These are phyloP conservation scores for Fusarium humuli DNA, from an alignment of 2,329 filamentous ascomycete genomes.

Conservation along the genomic window DNA sequence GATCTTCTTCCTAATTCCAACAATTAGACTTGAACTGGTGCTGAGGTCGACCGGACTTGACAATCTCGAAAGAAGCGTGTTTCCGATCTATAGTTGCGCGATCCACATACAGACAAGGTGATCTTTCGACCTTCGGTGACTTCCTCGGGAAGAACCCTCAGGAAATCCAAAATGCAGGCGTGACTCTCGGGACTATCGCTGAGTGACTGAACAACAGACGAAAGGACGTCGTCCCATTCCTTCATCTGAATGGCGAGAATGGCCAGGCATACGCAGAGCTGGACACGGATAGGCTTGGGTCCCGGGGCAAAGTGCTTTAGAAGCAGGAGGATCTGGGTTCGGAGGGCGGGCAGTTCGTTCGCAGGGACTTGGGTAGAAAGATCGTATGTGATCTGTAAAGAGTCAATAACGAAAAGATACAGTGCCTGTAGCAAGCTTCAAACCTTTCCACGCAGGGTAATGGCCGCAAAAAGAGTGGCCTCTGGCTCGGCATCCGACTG, in stretches of 20 bases:
- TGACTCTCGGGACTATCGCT: conserved; percentile 81
- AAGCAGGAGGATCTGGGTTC: conserved; percentile 84
- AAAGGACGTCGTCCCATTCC: conserved; percentile 92
- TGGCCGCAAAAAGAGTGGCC: conserved; percentile 94
- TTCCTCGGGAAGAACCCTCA: conserved; percentile 97
- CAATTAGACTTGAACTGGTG: conserved; percentile 54
- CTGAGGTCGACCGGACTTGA: conserved; percentile 53
- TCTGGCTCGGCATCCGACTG: conserved; percentile 85
- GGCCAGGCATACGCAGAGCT: conserved; percentile 93
- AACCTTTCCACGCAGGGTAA: conserved; percentile 98
- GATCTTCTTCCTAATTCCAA: conserved; percentile 89
- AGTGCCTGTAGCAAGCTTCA: neutral
- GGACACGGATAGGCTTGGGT: conserved; percentile 86
- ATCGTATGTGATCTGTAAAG: conserved; percentile 91
- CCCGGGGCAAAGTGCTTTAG: conserved; percentile 85
- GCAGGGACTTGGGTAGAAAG: conserved; percentile 84
- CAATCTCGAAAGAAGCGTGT: conserved; percentile 50
- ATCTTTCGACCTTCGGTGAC: conserved; percentile 99
- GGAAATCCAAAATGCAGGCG: conserved; percentile 92
- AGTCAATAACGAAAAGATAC: conserved; percentile 1
- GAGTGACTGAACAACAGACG: conserved; percentile 81
- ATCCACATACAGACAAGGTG: conserved; percentile 95
- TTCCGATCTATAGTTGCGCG: conserved; percentile 61
- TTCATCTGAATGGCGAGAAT: conserved; percentile 97
- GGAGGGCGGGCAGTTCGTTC: conserved; percentile 78